A percentile compares a stretch with the other conserved stretches of the same genome.
phyloP scores from a whole-genome alignment of 2,329 filamentous ascomycete genomes.

The Zymoseptoria ardabiliae region DNA sequence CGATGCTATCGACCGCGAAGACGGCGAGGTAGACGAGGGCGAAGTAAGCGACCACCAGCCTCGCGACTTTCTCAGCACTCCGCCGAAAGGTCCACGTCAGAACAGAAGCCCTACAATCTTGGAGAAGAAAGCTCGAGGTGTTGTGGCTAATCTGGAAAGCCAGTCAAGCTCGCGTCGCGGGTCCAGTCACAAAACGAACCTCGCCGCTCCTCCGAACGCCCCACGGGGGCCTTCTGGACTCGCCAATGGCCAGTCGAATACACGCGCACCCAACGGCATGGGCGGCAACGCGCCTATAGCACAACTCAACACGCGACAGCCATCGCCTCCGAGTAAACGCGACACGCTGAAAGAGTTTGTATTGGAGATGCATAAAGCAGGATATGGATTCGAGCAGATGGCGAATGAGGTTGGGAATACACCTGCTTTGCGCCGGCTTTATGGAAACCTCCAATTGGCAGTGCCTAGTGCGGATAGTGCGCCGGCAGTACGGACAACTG shows the following conservation, averaged over 20 bases:
- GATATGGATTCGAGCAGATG: conserved; percentile 67
- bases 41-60: conserved; percentile 36
- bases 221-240: not conserved
- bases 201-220: not conserved
- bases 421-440: conserved; percentile 55
- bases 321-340: conserved; percentile 4
- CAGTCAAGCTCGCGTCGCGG: not conserved
- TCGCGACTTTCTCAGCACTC: conserved; percentile 21
- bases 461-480: conserved; percentile 1
- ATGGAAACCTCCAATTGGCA: conserved; percentile 55
- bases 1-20: conserved; percentile 37
- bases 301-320: not conserved
- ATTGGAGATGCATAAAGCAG: conserved; percentile 43
- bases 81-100: conserved; percentile 24
- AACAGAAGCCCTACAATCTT: conserved; percentile 6
- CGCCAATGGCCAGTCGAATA: not conserved
- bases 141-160: not conserved
- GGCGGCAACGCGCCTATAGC: not conserved
- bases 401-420: conserved; percentile 65
- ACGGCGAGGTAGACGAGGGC: conserved; percentile 71
- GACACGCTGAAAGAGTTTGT: conserved; percentile 22
- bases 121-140: not conserved
- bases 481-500: not conserved
- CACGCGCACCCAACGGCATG: not conserved
- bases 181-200: not conserved